These are phyloP conservation scores for Brettanomyces anomalus DNA, from an alignment of 805 yeast species.

Conservation along the genomic window DNA sequence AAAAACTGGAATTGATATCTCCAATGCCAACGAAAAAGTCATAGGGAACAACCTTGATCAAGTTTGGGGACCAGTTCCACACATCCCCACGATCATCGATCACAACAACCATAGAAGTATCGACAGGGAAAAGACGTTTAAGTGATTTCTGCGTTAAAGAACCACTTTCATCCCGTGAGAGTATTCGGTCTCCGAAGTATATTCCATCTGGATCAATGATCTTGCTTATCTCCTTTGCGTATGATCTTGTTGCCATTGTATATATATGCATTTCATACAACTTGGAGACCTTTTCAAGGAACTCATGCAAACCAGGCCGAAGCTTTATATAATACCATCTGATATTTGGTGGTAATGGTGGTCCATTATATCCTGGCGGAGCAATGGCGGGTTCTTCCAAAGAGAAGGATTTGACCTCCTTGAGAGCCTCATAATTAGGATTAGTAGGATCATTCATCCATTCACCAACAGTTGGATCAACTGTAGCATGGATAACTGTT, in stretches of 20 bases:
- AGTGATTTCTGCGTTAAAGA: constrained; percentile 82
- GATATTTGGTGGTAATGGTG: constrained; percentile 45
- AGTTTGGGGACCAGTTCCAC: constrained; percentile 93
- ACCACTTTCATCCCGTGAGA: constrained; percentile 93
- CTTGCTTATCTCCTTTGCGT: constrained; percentile 82
- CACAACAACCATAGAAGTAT: constrained; percentile 91
- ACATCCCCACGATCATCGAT: constrained; percentile 98
- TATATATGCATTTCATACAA: constrained; percentile 87
- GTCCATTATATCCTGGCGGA: constrained; percentile 54
- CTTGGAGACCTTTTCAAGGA: constrained; percentile 53
- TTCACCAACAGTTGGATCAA: constrained; percentile 93
- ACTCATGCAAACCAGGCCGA: constrained; percentile 77
- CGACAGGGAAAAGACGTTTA: constrained; percentile 86
- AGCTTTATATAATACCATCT: constrained; percentile 91
- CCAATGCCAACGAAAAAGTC: constrained; percentile 97
- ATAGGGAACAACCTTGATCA: constrained; percentile 89
- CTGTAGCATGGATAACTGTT: constrained; percentile 95
- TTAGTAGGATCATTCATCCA: constrained; percentile 85
- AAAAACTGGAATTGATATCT: constrained; percentile 86
- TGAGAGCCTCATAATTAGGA: constrained; percentile 78
- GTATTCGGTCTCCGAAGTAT: constrained; percentile 83
- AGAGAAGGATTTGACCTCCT: constrained; percentile 70
- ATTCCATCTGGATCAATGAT: constrained; percentile 85
- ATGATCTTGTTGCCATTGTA: constrained; percentile 96
- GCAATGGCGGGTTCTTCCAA: constrained; percentile 65